These are phyloP conservation scores for Oryza longistaminata DNA, from an alignment of 176 grass and related monocot genomes.

Conservation along the genomic window DNA sequence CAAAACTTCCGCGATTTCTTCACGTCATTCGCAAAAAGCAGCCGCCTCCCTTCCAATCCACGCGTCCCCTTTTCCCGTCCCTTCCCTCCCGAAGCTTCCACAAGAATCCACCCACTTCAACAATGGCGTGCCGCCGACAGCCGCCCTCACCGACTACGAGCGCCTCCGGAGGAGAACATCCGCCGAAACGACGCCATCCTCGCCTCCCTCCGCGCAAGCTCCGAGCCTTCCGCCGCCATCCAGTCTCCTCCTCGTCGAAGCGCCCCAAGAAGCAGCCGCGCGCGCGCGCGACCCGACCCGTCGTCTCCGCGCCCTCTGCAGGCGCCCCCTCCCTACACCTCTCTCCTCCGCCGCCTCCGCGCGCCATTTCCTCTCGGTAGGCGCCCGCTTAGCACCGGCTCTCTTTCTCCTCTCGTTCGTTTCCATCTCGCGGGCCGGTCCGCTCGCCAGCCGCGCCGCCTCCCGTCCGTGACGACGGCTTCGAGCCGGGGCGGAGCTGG, in stretches of 20 bases:
- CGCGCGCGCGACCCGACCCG: conserved; percentile 21
- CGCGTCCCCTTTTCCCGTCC: too few species aligned
- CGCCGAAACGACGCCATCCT: conserved; percentile 61
- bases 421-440: conserved; percentile 14
- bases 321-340: conserved; percentile 28
- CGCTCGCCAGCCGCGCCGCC: not conserved
- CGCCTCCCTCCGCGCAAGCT: conserved; percentile 44
- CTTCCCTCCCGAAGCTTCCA: not conserved
- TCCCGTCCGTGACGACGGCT: not conserved
- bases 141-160: conserved; percentile 45
- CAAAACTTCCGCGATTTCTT: too few species aligned
- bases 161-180: conserved; percentile 49
- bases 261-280: conserved; percentile 25
- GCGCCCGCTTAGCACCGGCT: conserved; percentile 29
- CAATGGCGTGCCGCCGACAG: conserved; percentile 26
- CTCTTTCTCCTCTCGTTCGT: conserved; percentile 35
- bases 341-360: not conserved
- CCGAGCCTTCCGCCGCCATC: conserved; percentile 57
- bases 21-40: too few species aligned
- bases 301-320: conserved; percentile 53
- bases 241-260: not conserved
- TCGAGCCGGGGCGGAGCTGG: conserved; percentile 47
- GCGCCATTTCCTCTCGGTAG: too few species aligned
- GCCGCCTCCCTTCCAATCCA: too few species aligned
- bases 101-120: not conserved